These are phyloP conservation scores for Blastocystis sp. DNA, from an alignment of 352 stramenopile species.

Conservation along the genomic window DNA sequence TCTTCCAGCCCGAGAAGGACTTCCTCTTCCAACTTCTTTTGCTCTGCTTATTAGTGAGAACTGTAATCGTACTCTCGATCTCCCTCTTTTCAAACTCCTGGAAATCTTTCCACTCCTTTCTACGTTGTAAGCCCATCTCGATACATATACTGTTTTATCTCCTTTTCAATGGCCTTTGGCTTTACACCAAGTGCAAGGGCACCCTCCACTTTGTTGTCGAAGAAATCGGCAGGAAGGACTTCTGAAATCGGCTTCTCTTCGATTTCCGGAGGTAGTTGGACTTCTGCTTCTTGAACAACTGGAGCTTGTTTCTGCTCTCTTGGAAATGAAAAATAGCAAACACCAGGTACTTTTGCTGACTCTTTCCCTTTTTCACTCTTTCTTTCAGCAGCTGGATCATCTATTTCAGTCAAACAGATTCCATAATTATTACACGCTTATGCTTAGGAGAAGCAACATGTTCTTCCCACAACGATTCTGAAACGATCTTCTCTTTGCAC, in stretches of 20 bases:
- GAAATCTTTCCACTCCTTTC: constrained; percentile 39
- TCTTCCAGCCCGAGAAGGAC: background rate
- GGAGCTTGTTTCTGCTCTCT: background rate
- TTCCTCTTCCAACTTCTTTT: constrained; percentile 4
- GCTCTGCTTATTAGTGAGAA: background rate
- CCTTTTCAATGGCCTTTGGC: constrained; percentile 16
- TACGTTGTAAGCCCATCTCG: background rate
- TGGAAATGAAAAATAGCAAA: background rate
- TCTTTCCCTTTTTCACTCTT: constrained; percentile 34
- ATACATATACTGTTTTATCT: background rate
- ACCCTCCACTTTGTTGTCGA: constrained; percentile 12
- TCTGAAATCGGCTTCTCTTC: background rate
- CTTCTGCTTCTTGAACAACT: background rate
- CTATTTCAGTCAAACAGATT: background rate
- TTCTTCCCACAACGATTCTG: background rate
- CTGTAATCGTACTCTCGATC: background rate
- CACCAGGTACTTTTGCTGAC: background rate
- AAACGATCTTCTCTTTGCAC: background rate
- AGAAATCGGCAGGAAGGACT: constrained; percentile 40
- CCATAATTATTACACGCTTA: background rate
- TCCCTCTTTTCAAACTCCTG: constrained; percentile 14
- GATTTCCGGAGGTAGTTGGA: background rate
- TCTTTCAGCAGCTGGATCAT: constrained; percentile 48
- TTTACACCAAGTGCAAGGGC: constrained; percentile 21
- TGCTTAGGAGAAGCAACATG: constrained; percentile 24